These are phyloP conservation scores for Pseudogymnoascus destructans DNA, from an alignment of 2,329 filamentous ascomycete genomes.

Conservation along the genomic window DNA sequence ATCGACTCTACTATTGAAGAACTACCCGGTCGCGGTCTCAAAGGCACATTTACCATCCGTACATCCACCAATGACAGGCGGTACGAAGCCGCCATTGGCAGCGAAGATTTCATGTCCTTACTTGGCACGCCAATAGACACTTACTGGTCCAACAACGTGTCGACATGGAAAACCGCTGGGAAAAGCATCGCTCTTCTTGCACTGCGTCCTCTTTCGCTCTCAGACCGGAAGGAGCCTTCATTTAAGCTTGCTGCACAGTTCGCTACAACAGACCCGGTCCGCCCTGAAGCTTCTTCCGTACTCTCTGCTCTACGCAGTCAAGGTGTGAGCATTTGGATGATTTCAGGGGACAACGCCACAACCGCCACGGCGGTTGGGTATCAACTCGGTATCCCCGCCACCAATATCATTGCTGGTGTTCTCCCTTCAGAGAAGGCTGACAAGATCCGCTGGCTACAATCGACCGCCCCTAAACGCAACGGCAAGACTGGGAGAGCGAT, in stretches of 20 bases:
- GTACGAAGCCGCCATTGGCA: too few species aligned
- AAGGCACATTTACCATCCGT: too few species aligned
- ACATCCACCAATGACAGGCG: too few species aligned
- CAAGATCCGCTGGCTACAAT: constrained; percentile 31
- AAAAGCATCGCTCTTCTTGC: too few species aligned
- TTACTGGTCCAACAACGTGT: too few species aligned
- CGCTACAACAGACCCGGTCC: constrained; percentile 64
- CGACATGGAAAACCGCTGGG: too few species aligned
- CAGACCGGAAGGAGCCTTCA: too few species aligned
- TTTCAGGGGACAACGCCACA: constrained; percentile 68
- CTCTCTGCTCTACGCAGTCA: constrained; percentile 48
- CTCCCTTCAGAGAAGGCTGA: constrained; percentile 48
- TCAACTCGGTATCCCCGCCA: constrained; percentile 54
- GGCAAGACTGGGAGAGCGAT: constrained; percentile 31
- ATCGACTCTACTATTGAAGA: too few species aligned
- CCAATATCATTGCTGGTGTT: constrained; percentile 73
- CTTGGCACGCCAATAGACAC: too few species aligned
- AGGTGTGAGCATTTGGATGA: constrained; percentile 69
- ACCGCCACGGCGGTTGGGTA: constrained; percentile 65
- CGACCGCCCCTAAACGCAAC: constrained; percentile 26
- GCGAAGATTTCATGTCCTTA: too few species aligned
- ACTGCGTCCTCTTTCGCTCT: too few species aligned
- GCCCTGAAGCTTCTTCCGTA: constrained; percentile 52
- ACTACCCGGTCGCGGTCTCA: too few species aligned
- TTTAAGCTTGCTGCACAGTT: constrained; percentile 28